Conservation (phyloP, 495 filamentous ascomycete species). For the Podospora comata region DNA sequence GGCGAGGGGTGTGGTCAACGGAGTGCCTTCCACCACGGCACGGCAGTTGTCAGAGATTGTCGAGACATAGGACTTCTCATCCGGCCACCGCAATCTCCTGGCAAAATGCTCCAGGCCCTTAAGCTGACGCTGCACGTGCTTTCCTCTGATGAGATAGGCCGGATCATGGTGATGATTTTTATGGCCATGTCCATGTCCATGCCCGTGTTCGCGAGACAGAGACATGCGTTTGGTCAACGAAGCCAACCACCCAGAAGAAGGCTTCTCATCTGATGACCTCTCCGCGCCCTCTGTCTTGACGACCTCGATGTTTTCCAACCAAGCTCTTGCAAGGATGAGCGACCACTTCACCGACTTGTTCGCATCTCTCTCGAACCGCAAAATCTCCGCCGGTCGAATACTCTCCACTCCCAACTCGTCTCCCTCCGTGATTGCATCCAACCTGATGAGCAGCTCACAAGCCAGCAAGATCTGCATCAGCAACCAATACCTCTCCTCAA, state of each 20-base stretch:
- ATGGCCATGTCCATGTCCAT: constrained; percentile 16
- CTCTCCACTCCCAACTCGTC: constrained; percentile 47
- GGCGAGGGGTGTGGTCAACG: constrained; percentile 42
- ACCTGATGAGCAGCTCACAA: constrained; percentile 70
- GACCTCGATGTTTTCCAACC: constrained; percentile 68
- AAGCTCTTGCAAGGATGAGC: constrained; percentile 67
- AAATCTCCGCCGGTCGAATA: constrained; percentile 57
- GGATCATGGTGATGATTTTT: constrained; percentile 33
- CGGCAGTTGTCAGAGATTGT: constrained; percentile 42
- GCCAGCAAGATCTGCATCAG: constrained; percentile 75
- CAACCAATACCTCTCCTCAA: constrained; percentile 66
- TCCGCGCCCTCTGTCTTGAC: constrained; percentile 44
- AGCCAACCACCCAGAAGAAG: constrained; percentile 48
- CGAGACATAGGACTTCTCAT: constrained; percentile 37
- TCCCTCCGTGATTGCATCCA: constrained; percentile 67
- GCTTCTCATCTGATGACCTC: constrained; percentile 28
- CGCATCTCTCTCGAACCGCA: constrained; percentile 60
- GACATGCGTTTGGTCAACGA: constrained; percentile 52
- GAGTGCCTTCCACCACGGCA: constrained; percentile 37
- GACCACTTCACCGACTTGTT: constrained; percentile 76
- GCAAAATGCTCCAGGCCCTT: constrained; percentile 58
- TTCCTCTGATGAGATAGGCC: constrained; percentile 43
- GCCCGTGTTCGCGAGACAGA: constrained; percentile 38
- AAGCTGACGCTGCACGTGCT: constrained; percentile 50
- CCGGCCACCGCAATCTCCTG: constrained; percentile 54